Base-by-base conservation (phyloP, 176 grass and related monocot genomes). In the Tillandsia leiboldiana region DNA sequence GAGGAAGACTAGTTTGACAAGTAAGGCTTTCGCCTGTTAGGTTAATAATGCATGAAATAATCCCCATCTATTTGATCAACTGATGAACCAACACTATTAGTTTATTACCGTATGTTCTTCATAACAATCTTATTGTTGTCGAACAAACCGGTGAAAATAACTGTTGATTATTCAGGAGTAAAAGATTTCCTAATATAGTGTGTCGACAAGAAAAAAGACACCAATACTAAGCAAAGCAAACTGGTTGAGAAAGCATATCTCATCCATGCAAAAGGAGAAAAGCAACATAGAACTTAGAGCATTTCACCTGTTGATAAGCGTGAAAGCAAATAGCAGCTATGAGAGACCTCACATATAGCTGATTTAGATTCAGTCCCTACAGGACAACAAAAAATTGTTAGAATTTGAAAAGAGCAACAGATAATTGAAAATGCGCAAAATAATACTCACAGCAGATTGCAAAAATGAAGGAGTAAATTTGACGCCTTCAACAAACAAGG, bases 271-370 rank as follows among this genome's bases (percentile, higher is more conserved):
- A 42, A 42, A 42, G 33, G 4, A 42, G 33, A 42, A 42, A 42
- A 42, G 33, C 5, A 42, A 42, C 33, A 42, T 42, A 42, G 33
- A 42, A 7, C 33, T 42, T 42, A 66, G 64, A 80, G n/a, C 29
- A 47, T 12, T 61, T 75, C 53, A 99, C 94, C 89, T 99, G 94
- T 77, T 99, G 94, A 76, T 90, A 93, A 6, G 94, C 94, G 69
- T 99, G 90, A 81, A 99, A 99, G 78, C 89, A 99, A 29, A 93
- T 73, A 14, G 79, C 94, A 68, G 89, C 86, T 67, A 99, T 5
- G 53, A 93, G 72, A 22, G 87, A 86, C 59, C 84, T 86, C 50
- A 79, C 80, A 85, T 99, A 99, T 67, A 75, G 52, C 75, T 90
- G 79, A 26, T 87, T 73, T 1, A 99, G 50, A 75, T 99, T 86